Base-by-base conservation (phyloP, 352 stramenopile species). In the Thraustotheca clavata region DNA sequence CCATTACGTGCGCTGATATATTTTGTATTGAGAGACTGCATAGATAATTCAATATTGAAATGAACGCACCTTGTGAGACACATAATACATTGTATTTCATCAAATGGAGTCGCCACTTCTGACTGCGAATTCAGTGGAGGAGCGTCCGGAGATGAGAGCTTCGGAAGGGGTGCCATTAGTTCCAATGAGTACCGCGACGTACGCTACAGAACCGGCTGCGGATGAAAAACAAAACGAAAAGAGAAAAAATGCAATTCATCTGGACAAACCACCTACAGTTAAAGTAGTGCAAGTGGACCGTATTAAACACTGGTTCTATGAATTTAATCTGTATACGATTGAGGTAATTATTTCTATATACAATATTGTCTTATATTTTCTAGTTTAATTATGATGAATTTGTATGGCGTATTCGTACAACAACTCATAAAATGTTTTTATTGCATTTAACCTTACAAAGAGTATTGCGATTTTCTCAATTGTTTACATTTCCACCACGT, bases 331-430 rank as follows among this genome's bases (percentile, higher is more conserved):
- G 36, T 65, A 27, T 31, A 43, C 47, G 22, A 54, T 65, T 33
- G 57, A 65, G 57, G 57, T 65, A 41, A 4, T 22, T 35, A 18
- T 35, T n/a, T 24, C 18, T 33, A 4, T 14, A 38, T 31, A 6
- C 14, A n/a, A n/a, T 7, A 41, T 43, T 33, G 18, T 29, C 24
- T 38, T 33, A 8, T 20, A 33, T 27, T 47, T 4, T 27, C 11
- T 54, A 65, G 57, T 22, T 65, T 8, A 24, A 11, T n/a, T 16
- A 57, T 7, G 35, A 43, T 8, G 40, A 20, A n/a, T n/a, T 34
- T 46, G 47, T 24, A 32, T 65, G 57, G 57, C 57, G 57, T 18
- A 55, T 65, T 24, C 57, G 41, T 35, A 65, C 57, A 33, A 65
- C 57, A 29, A 54, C 36, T 16, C 38, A 43, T 24, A 40, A 46